Base-by-base conservation (phyloP, 2,329 filamentous ascomycete species). In the Grosmannia huntii region DNA sequence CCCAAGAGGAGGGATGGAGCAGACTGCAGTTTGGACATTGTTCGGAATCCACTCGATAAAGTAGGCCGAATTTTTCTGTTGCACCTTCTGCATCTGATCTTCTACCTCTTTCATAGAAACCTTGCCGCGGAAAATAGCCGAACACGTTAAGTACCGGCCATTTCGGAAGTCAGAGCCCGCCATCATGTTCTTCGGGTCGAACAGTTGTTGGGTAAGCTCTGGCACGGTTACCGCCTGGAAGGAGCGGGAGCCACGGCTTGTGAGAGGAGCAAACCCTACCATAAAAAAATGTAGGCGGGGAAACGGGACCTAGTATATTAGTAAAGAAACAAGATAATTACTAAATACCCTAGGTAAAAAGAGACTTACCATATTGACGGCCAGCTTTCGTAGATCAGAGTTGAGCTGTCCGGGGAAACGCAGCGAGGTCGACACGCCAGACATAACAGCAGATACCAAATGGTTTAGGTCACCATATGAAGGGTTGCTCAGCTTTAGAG, bases 131-230 rank as follows among this genome's bases (percentile, higher is more conserved):
- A 99, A 99, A 78, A 99, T 96, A 73, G 94, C 91, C 75, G 87
- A 97, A 87, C 94, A 99, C 68, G 94, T 99, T 71, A 99, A 85
- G 83, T 99, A 99, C 71, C 94, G 94, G 75, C 94, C 94, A 77
- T 97, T 99, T 71, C 94, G 90, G 90, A 99, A 99, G 81, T 99
- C 94, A 64, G 91, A 95, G 65, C 94, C 94, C 78, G 94, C 94
- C 94, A 99, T 99, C 92, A 99, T 99, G 87, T 99, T 99, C 90
- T 97, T 99, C 71, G 94, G 92, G 82, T 99, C 94, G 82, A 95
- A 99, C 90, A 99, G 97, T 78, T 99, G 94, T 82, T 99, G 94
- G 70, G 94, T 97, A 75, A 99, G 84, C 83, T 99, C 94, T 60
- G 94, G 92, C 62, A 99, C 94, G 71, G 87, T 91, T 75, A 97